Base-by-base conservation (phyloP, 2,329 filamentous ascomycete genomes). In the Aspergillus pseudoglaucus region DNA sequence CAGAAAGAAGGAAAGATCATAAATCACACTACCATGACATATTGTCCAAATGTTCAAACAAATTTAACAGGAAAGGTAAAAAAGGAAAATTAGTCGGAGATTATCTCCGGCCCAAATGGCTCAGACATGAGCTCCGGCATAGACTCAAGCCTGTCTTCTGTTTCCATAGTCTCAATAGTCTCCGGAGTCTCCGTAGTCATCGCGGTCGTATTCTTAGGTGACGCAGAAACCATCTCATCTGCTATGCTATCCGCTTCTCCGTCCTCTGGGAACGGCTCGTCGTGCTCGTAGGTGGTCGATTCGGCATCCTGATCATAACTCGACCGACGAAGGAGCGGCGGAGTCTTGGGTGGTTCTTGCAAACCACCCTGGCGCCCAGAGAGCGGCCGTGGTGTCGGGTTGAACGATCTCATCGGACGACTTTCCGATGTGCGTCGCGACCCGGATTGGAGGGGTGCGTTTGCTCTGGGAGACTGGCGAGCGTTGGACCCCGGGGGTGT, bases 401-500 rank as follows among this genome's bases (percentile, higher is more conserved):
- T 65, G 45, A 60, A 56, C 22, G 56, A 58, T 49, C 62, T 63
- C 40, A 70, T 44, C 4, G 66, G 62, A 8, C 69, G 61, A 47
- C 52, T 67, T 51, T 68, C 64, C 8, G 66, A 64, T 14, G 65
- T 57, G 8, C 60, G 56, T 38, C 60, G 62, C 47, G 47, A 59
- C 45, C 45, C 59, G 40, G 58, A 55, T 42, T 59, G 40, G 55
- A 62, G 49, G 32, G 67, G 51, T 6, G 58, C 60, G 35, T 58
- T 69, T 33, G 63, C 60, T 47, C 73, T 67, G 3, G 75, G 71
- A 0, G 78, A 81, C 55, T 82, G 82, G 39, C 87, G 84, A 42
- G 85, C 67, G 47, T 82, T 81, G 3, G 87, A 90, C 25, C 85
- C 82, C 4, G 90, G 91, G n/a, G 91, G 90, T 1, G 91, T 96